A percentile compares a stretch with the other conserved stretches of the same genome.
Conservation (phyloP, 345 rosid species). For the Hypericum perforatum region DNA sequence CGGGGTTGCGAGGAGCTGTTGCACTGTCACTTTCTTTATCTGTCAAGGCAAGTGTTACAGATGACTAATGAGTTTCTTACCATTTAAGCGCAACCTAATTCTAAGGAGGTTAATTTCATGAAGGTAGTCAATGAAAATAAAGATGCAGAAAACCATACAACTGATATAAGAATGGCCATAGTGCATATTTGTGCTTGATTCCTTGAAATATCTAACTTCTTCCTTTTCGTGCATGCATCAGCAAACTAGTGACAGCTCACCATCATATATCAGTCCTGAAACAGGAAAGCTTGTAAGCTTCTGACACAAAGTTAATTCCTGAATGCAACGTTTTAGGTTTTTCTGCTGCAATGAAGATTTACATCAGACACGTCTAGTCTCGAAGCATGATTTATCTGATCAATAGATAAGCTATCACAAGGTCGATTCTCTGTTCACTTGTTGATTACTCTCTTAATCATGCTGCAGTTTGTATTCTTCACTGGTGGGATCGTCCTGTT, state of each 20-base stretch:
- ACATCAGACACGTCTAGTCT: no score
- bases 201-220: conserved; percentile 5
- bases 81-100: no score
- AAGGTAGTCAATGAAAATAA: no score
- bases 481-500: conserved; percentile 95
- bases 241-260: conserved; percentile 53
- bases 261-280: conserved; percentile 32
- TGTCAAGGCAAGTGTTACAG: conserved; percentile 53
- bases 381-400: no score
- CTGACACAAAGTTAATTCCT: neutral
- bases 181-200: neutral
- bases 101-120: no score
- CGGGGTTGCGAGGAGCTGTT: conserved; percentile 95
- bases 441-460: conserved; percentile 5
- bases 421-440: neutral
- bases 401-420: no score
- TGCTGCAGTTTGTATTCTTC: conserved; percentile 76
- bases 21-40: conserved; percentile 83
- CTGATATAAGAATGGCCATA: neutral
- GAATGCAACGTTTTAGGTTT: no score
- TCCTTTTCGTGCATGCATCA: conserved; percentile 18
- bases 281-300: conserved; percentile 73
- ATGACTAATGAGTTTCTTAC: no score
- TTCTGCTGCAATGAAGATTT: no score
- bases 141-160: no score